phyloP scores from a whole-genome alignment of 192 early-diverging fungal species.

The Mortierella antarctica region DNA sequence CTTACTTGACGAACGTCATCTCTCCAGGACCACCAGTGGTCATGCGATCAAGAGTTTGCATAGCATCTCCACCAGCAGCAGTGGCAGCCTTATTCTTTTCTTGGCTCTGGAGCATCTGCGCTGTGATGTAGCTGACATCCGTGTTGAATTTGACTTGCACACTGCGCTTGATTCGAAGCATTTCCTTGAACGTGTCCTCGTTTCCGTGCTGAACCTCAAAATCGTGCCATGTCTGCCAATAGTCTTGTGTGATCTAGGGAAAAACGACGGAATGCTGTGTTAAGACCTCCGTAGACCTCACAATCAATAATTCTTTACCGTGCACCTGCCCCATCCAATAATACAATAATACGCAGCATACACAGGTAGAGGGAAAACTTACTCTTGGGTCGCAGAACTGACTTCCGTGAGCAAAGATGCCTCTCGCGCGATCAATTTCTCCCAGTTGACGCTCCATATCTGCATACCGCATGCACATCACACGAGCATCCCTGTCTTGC shows the following conservation, averaged over 20 bases:
- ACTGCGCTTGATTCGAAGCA: constrained; percentile 93
- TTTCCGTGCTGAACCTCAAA: constrained; percentile 98
- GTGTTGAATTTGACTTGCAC: constrained; percentile 88
- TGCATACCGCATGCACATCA: constrained; percentile 86
- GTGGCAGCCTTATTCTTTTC: constrained; percentile 35
- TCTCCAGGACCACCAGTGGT: constrained; percentile 44
- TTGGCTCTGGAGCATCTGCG: constrained; percentile 47
- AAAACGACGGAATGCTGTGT: neutral
- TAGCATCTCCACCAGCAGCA: constrained; percentile 29
- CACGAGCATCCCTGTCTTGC: constrained; percentile 81
- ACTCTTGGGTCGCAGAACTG: constrained; percentile 91
- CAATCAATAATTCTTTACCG: no score
- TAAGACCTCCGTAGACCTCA: no score
- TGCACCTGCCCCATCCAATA: neutral
- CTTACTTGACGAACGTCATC: constrained; percentile 54
- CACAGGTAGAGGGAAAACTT: constrained; percentile 12
- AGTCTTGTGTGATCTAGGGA: constrained; percentile 63
- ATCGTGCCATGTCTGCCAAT: constrained; percentile 94
- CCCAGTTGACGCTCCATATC: constrained; percentile 89
- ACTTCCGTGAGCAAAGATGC: constrained; percentile 84
- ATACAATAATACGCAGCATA: neutral
- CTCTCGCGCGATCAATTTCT: constrained; percentile 95
- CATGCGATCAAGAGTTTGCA: constrained; percentile 52
- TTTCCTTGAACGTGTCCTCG: constrained; percentile 98
- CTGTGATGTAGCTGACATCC: constrained; percentile 65